Conservation (phyloP, 768 basidiomycete genomes). For the Porphyrellus cyaneotinctus region DNA sequence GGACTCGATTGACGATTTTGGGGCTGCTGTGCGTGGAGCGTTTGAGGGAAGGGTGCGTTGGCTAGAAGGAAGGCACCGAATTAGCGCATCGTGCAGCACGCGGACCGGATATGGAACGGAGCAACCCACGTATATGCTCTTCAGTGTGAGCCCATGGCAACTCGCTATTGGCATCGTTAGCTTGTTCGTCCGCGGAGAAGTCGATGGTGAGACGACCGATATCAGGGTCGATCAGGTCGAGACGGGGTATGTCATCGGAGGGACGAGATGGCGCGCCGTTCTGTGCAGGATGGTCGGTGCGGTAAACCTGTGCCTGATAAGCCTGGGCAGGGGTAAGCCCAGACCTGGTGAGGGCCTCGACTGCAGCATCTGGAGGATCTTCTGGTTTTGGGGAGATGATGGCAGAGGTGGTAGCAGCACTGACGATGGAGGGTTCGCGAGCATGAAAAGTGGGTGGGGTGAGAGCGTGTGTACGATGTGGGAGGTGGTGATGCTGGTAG, state of each 20-base stretch:
- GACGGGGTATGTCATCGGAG: conserved; percentile 33
- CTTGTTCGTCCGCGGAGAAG: conserved; percentile 38
- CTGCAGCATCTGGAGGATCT: conserved; percentile 45
- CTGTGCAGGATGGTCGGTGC: conserved; percentile 38
- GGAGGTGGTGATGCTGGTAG: conserved; percentile 18
- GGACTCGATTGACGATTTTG: conserved; percentile 34
- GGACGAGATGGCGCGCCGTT: conserved; percentile 28
- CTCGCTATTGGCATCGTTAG: conserved; percentile 47
- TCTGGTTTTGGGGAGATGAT: conserved; percentile 45
- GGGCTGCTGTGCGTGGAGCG: conserved; percentile 20
- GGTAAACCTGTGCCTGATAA: conserved; percentile 73
- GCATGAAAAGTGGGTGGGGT: conserved; percentile 39
- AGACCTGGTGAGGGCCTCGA: conserved; percentile 42
- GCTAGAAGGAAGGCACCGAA: conserved; percentile 22
- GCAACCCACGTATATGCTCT: conserved; percentile 43
- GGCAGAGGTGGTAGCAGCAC: conserved; percentile 39
- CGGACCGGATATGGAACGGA: conserved; percentile 27
- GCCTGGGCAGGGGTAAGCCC: conserved; percentile 75
- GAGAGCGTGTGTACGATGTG: conserved; percentile 29
- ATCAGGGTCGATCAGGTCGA: conserved; percentile 49
- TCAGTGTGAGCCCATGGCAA: conserved; percentile 48
- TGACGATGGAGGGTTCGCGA: conserved; percentile 51
- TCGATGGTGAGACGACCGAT: conserved; percentile 58
- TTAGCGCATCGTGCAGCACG: conserved; percentile 27
- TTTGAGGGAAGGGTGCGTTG: conserved; percentile 24